Conservation (phyloP, 208 protist genomes). For the Phytomonas francai region DNA sequence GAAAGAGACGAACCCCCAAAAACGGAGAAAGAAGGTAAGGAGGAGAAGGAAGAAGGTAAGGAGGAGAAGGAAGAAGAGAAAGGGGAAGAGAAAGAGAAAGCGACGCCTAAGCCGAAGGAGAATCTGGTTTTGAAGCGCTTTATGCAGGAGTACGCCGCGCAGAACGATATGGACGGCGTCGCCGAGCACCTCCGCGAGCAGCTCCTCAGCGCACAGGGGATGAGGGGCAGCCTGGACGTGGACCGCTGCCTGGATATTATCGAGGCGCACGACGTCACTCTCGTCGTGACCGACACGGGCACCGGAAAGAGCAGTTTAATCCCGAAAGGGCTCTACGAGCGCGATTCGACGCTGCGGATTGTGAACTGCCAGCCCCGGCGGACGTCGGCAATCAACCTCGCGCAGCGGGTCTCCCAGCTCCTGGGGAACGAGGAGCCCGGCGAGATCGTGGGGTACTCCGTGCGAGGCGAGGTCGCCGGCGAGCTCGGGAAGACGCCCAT, state of each 20-base stretch:
- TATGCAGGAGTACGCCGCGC: slow-evolving; percentile 46
- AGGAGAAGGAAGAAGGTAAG: neutral
- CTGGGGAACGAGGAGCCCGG: slow-evolving; percentile 58
- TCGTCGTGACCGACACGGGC: slow-evolving; percentile 84
- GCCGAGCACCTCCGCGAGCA: slow-evolving; percentile 37
- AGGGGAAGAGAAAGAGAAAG: neutral
- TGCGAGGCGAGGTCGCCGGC: slow-evolving; percentile 77
- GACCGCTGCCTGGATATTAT: slow-evolving; percentile 72
- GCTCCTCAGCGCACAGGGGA: slow-evolving; percentile 26
- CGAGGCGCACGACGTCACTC: slow-evolving; percentile 75
- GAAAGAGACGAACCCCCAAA: too few species aligned
- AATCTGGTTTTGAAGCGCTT: slow-evolving; percentile 28
- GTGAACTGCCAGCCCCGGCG: slow-evolving; percentile 74
- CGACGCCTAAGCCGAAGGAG: too few species aligned
- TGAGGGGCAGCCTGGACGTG: slow-evolving; percentile 77
- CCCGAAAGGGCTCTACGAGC: slow-evolving; percentile 75
- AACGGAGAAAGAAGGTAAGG: too few species aligned
- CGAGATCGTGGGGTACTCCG: slow-evolving; percentile 76
- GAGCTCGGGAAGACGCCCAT: slow-evolving; percentile 58
- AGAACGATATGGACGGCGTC: slow-evolving; percentile 27
- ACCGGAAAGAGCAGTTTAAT: slow-evolving; percentile 83
- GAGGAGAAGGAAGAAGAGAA: neutral
- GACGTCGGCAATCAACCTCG: slow-evolving; percentile 66
- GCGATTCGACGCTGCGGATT: slow-evolving; percentile 26
- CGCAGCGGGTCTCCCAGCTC: slow-evolving; percentile 41